Base-by-base conservation (phyloP, 192 early-diverging fungal genomes). In the Kickxella alabastrina region DNA sequence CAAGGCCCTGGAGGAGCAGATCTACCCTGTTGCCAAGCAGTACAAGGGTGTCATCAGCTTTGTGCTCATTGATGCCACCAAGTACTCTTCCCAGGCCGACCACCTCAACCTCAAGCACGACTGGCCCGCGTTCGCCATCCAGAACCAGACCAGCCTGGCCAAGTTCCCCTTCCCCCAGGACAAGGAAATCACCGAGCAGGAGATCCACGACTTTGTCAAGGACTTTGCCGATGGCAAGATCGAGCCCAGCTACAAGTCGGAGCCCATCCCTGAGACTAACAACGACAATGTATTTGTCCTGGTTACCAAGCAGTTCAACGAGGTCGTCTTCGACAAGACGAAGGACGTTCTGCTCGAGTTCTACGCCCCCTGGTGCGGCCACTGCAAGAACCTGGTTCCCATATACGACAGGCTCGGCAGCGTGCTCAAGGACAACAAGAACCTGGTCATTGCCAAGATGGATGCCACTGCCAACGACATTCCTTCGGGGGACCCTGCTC, bases 341-440 rank as follows among this genome's bases (percentile, higher is more conserved):
- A 90, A 91, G 80, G 90, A 94, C 76, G 94, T 96, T 29, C 86
- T 98, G 54, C 67, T 98, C 34, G 92, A 95, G 76, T 87, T 95
- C 68, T 97, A 95, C 75, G 88, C 88, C 12, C 89, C 89, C 21
- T 89, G 88, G 87, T 91, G 89, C 68, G 87, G 87, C 49, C 87
- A 91, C 75, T 91, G 89, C 73, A 88, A 86, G 78, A 77, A 65
- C 59, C 74, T 87, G 44, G 83, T 72, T 1, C 80, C 80, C 58
- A 87, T 82, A 57, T 97, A 89, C 76, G 92, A 94, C 26, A 70
- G 88, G 65, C 76, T 98, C 40, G 96, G 83, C 53, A 57, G 79
- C 39, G 48, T 52, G 25, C 72, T 84, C 41, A 72, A 78, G 53
- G 59, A 63, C 17, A 55, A 79, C 73, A 54, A 73, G 52, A 72